Evolutionary conservation across 352 stramenopile species (phyloP), one percentile per base, ranked within the genome.

Genomic region (Globisporangium orthogonon): DNA sequence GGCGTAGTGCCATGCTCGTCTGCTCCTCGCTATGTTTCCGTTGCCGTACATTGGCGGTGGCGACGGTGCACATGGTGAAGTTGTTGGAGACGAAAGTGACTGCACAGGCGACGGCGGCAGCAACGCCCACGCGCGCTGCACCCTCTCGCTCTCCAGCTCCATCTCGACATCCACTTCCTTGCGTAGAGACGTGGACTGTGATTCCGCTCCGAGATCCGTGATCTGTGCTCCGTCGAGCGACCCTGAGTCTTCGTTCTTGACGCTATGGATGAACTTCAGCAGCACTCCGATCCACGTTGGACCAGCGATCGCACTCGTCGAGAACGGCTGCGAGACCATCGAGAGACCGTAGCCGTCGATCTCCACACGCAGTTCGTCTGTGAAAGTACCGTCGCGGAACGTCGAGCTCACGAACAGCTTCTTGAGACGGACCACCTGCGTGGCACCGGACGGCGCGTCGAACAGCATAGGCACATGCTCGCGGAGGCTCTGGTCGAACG

Each of bases 1-100:
- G 0, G 80, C 84, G 39, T 94, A 94, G 62, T 86, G 71, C 84
- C 84, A 94, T 1, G 65, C 57, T 51, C 87, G 66, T 3, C 83
- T 67, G 11, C 63, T 54, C 18, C 66, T 71, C 4, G 60, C 57
- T 29, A 69, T 56, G 23, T 18, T 64, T 4, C 61, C 64, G 31
- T 77, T 68, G 28, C 58, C 62, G 18, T 80, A 85, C 28, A 61
- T 54, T 3, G 35, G 48, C 28, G 55, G 10, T 11, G 35, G 14
- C 14, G 30, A 7, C 37, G 45, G 45, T 29, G 18, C 10, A 23
- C 9, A 37, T 9, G 33, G 33, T 9, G 33, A 37, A 37, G 33
- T 37, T 9, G 35, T 10, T 2, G 35, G 54, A 31, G 33, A 30
- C 10, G 41, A 13, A 5, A 47, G 11, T 13, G 18, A 18, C 49